Evolutionary conservation across 1,139 yeast genomes (phyloP).

Genomic region (Kluyveromyces marxianus): DNA sequence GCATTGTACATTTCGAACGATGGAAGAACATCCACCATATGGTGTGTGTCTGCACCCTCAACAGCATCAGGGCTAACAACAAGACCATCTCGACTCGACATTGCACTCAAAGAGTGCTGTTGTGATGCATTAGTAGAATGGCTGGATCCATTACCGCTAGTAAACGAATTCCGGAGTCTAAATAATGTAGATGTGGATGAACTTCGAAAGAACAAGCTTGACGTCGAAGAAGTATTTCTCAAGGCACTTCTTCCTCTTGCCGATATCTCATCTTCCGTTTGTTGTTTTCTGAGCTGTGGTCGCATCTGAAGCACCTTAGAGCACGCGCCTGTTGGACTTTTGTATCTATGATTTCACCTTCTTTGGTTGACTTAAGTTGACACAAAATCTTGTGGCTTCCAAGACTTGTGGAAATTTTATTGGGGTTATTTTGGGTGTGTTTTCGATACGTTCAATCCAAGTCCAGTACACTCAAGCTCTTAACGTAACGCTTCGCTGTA

Average conservation of each 20-base stretch:
- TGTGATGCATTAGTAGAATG: neutral
- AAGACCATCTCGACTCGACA: neutral
- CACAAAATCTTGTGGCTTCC: too few relatives aligned
- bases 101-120: neutral
- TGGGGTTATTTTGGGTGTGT: too few relatives aligned
- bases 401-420: too few relatives aligned
- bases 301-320: neutral
- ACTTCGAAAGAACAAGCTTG: slow-evolving; percentile 8
- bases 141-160: neutral
- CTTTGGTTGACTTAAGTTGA: too few relatives aligned
- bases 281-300: slow-evolving; percentile 3
- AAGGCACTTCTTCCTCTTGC: slow-evolving; percentile 4
- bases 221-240: neutral
- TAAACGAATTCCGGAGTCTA: slow-evolving; percentile 6
- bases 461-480: too few relatives aligned
- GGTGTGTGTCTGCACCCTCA: slow-evolving; percentile 1
- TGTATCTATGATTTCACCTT: neutral
- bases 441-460: too few relatives aligned
- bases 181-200: slow-evolving; percentile 10
- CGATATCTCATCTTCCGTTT: slow-evolving; percentile 3
- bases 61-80: neutral
- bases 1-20: slow-evolving; percentile 31
- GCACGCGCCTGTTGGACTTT: neutral
- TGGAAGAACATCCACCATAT: slow-evolving; percentile 27
- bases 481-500: too few relatives aligned